Evolutionary conservation across 2,329 filamentous ascomycete species (phyloP), one percentile per base, ranked within the genome.

Genomic region (Cryoendolithus antarcticus): DNA sequence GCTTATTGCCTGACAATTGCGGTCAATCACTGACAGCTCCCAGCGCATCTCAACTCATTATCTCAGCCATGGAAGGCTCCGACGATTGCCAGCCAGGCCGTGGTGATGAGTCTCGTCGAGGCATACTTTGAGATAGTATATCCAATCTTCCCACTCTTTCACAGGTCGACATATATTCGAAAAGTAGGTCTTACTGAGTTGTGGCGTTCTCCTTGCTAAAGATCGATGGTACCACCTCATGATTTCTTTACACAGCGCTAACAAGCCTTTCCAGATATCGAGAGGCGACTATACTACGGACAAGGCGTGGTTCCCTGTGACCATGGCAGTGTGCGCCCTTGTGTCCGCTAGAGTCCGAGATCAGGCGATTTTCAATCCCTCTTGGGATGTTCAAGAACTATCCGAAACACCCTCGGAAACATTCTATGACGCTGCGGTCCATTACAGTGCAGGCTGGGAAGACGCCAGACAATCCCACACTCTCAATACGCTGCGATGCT

Each of bases 121-220:
- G 54, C 70, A 4, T 70, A 69, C 51, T 68, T 69, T 47, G 65
- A 70, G 45, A 62, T 68, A 35, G 63, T 69, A 6, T 70, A 69
- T 51, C 67, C 67, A 5, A 67, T 70, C 31, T 67, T 71, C 41
- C 67, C 67, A 4, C 55, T 70, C 29, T 71, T 71, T 44, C 64
- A 70, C 44, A 61, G 59, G 32, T 56, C 57, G 21, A 63, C 59
- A 8, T 59, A 65, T 32, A 47, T 62, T 3, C 51, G 58, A n/a
- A 58, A 54, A 37, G 54, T 68, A 9, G 49, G 61, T 3, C n/a
- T n/a, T n/a, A n/a, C n/a, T n/a, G n/a, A n/a, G n/a, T n/a, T n/a
- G n/a, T n/a, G n/a, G n/a, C n/a, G n/a, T n/a, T n/a, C n/a, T n/a
- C n/a, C n/a, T n/a, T n/a, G n/a, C n/a, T n/a, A n/a, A n/a, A n/a